A percentile compares a stretch with the other conserved stretches of the same genome.
Conservation (phyloP, 2,329 filamentous ascomycete genomes). For the Trichoderma koningiopsis region DNA sequence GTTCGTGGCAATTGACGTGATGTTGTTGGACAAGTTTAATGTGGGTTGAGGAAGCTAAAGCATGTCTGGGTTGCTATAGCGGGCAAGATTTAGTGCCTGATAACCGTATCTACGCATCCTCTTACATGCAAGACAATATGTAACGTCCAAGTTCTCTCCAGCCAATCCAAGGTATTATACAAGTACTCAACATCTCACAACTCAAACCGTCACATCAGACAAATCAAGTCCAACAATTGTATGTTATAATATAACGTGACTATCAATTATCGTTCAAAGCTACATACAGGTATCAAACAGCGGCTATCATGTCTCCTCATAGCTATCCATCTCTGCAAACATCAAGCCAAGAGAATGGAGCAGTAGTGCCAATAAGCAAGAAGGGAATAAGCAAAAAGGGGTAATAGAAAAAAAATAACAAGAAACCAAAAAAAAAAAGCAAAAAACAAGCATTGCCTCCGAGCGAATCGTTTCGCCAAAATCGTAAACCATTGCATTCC, state of each 20-base stretch:
- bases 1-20: background rate
- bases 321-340: constrained; percentile 20
- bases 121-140: background rate
- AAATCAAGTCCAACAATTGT: background rate
- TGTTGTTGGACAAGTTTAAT: background rate
- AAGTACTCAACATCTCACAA: background rate
- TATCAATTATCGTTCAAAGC: constrained; percentile 21
- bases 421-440: constrained; percentile 5
- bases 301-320: constrained; percentile 26
- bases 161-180: background rate
- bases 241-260: constrained; percentile 7
- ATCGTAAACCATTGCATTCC: background rate
- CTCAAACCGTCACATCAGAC: background rate
- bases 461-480: background rate
- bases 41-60: background rate
- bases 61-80: background rate
- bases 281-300: constrained; percentile 25
- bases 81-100: background rate
- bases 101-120: background rate
- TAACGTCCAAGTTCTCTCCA: background rate
- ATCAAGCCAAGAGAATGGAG: constrained; percentile 1
- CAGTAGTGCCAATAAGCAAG: background rate
- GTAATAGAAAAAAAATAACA: constrained; percentile 6
- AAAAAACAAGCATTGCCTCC: constrained; percentile 7
- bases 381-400: background rate